Percentiles rank a stretch among this genome's conserved stretches.
Conservation (phyloP, 2,329 filamentous ascomycete species). For the Coniochaeta sp. region DNA sequence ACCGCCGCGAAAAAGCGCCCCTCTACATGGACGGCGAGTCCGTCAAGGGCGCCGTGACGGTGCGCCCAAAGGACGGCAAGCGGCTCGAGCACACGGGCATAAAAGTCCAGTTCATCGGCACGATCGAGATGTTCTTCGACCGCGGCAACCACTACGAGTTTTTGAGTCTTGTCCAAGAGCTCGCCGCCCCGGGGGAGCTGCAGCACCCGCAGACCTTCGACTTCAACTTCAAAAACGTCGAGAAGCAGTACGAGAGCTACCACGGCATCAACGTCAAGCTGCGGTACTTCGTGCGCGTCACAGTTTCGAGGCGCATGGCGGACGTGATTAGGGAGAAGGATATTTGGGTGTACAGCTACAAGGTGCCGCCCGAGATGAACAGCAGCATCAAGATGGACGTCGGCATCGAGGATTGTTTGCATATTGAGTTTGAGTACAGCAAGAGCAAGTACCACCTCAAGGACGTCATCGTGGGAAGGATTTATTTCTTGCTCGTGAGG, state of each 20-base stretch:
- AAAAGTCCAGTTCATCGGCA: slow-evolving; percentile 99
- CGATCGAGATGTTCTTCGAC: slow-evolving; percentile 99
- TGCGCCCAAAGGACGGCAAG: slow-evolving; percentile 96
- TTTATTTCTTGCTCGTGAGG: slow-evolving; percentile 95
- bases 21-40: slow-evolving; percentile 98
- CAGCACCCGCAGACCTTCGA: slow-evolving; percentile 98
- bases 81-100: slow-evolving; percentile 96
- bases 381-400: slow-evolving; percentile 99
- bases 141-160: slow-evolving; percentile 99
- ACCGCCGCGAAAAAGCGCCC: slow-evolving; percentile 90
- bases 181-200: slow-evolving; percentile 92
- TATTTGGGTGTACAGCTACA: slow-evolving; percentile 98
- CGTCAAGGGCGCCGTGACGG: slow-evolving; percentile 91
- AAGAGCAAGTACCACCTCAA: slow-evolving; percentile 99
- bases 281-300: slow-evolving; percentile 96
- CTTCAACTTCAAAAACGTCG: slow-evolving; percentile 99
- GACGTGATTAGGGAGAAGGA: slow-evolving; percentile 99
- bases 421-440: slow-evolving; percentile 99
- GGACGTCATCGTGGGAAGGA: slow-evolving; percentile 95
- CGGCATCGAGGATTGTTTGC: slow-evolving; percentile 96
- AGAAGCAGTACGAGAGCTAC: slow-evolving; percentile 99
- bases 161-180: slow-evolving; percentile 90
- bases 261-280: slow-evolving; percentile 99
- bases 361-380: slow-evolving; percentile 96
- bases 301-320: slow-evolving; percentile 92